Conservation (phyloP, 2,329 filamentous ascomycete species). For the Botrytis deweyae region DNA sequence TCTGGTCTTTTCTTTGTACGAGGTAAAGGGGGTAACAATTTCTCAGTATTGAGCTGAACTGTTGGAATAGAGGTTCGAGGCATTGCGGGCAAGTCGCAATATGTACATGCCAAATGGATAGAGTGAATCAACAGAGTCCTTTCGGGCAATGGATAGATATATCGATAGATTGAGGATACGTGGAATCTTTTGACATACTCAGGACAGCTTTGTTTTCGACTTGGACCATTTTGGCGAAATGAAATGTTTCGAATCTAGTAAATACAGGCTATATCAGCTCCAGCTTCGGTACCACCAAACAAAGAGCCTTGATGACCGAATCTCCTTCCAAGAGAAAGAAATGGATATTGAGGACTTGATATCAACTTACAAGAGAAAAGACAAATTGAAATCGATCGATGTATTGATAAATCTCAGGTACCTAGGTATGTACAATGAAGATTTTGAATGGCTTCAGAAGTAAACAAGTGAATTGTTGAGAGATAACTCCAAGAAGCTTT, state of each 20-base stretch:
- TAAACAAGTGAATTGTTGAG: slow-evolving; percentile 16
- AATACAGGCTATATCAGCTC: slow-evolving; percentile 21
- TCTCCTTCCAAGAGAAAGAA: background rate
- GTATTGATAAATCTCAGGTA: too few species aligned
- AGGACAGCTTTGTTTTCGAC: slow-evolving; percentile 70
- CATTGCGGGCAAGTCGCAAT: slow-evolving; percentile 8
- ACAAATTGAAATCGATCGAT: background rate
- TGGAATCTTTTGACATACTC: slow-evolving; percentile 48
- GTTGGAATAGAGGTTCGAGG: slow-evolving; percentile 17
- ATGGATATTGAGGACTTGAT: background rate
- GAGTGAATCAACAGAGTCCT: background rate
- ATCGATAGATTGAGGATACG: slow-evolving; percentile 34
- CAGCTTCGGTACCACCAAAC: slow-evolving; percentile 27
- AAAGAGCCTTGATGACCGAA: background rate
- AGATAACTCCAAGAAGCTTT: slow-evolving; percentile 18
- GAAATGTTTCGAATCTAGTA: slow-evolving; percentile 18
- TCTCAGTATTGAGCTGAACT: slow-evolving; percentile 22
- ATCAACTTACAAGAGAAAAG: slow-evolving; percentile 7
- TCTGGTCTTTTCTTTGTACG: slow-evolving; percentile 25
- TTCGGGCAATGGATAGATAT: background rate
- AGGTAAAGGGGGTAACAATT: slow-evolving; percentile 16
- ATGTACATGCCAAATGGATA: slow-evolving; percentile 9
- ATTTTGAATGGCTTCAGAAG: slow-evolving; percentile 8
- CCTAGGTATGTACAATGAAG: slow-evolving; percentile 7
- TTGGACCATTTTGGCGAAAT: slow-evolving; percentile 48